A percentile compares a stretch with the other conserved stretches of the same genome.
phyloP scores from a whole-genome alignment of 768 basidiomycete genomes.

The Kwoniella botswanensis region DNA sequence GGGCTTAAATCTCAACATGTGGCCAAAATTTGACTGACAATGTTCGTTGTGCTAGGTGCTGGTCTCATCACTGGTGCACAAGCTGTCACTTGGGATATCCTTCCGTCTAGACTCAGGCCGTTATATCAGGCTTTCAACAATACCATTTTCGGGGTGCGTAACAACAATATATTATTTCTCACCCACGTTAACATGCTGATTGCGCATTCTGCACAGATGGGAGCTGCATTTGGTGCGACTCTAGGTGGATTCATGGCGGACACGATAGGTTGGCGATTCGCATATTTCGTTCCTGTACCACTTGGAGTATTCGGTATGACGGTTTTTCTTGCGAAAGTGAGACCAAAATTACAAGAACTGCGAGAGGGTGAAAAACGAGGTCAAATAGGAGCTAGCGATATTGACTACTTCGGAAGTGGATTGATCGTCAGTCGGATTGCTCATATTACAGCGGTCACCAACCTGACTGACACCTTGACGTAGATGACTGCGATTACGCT shows the following conservation, averaged over 20 bases:
- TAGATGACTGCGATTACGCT: constrained; percentile 35
- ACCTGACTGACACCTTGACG: not conserved
- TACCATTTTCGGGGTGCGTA: constrained; percentile 30
- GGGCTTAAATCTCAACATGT: no score
- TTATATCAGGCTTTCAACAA: constrained; percentile 37
- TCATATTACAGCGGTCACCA: not conserved
- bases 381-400: constrained; percentile 14
- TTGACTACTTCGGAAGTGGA: constrained; percentile 25
- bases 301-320: constrained; percentile 23
- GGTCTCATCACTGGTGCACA: constrained; percentile 32
- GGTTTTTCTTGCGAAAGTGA: constrained; percentile 22
- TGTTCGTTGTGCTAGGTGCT: constrained; percentile 13
- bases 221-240: constrained; percentile 30
- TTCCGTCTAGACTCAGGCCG: constrained; percentile 23
- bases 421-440: constrained; percentile 19
- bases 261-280: constrained; percentile 34
- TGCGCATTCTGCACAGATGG: constrained; percentile 7
- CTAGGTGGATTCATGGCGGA: constrained; percentile 31
- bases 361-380: constrained; percentile 2
- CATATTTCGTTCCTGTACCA: constrained; percentile 31
- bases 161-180: not conserved
- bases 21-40: no score
- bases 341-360: constrained; percentile 26
- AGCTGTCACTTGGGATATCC: constrained; percentile 34
- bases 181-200: not conserved